A percentile compares a stretch with the other conserved stretches of the same genome.
Evolutionary conservation across 164 flowering plant species (phyloP).

Genomic region (Magnolia changhungtana): DNA sequence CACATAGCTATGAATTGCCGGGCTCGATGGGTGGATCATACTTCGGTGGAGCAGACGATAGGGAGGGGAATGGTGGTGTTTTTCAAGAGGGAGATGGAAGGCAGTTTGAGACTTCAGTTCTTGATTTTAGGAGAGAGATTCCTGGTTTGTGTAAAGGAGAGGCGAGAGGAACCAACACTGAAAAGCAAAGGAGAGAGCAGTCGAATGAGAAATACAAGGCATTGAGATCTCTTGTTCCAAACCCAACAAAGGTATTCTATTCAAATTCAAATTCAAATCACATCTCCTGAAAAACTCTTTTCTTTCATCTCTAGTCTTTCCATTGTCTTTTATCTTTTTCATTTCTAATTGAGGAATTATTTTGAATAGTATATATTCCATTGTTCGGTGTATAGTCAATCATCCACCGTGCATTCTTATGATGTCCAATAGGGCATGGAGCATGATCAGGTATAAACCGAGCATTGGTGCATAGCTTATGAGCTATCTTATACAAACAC

Average conservation of each 20-base stretch:
- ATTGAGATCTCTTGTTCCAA: conserved; percentile 59
- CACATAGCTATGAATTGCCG: conserved; percentile 33
- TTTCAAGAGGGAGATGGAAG: conserved; percentile 37
- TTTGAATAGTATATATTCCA: too few species aligned
- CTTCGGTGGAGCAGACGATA: conserved; percentile 51
- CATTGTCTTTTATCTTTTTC: too few species aligned
- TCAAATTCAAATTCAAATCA: too few species aligned
- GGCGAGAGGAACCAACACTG: conserved; percentile 50
- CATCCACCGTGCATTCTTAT: too few species aligned
- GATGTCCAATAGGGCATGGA: too few species aligned
- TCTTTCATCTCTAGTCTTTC: too few species aligned
- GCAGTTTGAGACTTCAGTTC: conserved; percentile 44
- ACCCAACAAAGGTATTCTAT: conserved; percentile 68
- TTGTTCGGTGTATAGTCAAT: too few species aligned
- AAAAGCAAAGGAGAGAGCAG: conserved; percentile 70
- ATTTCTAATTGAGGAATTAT: too few species aligned
- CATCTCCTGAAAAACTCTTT: not conserved
- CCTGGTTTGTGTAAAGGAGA: conserved; percentile 18
- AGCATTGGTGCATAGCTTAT: too few species aligned
- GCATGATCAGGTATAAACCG: too few species aligned
- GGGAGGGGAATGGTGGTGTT: conserved; percentile 30
- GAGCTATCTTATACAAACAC: too few species aligned
- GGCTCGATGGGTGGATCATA: conserved; percentile 31
- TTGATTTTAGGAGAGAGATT: conserved; percentile 54
- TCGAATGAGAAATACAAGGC: conserved; percentile 54